Evolutionary conservation across 2,329 filamentous ascomycete species (phyloP).

Genomic region (Pseudopithomyces chartarum): DNA sequence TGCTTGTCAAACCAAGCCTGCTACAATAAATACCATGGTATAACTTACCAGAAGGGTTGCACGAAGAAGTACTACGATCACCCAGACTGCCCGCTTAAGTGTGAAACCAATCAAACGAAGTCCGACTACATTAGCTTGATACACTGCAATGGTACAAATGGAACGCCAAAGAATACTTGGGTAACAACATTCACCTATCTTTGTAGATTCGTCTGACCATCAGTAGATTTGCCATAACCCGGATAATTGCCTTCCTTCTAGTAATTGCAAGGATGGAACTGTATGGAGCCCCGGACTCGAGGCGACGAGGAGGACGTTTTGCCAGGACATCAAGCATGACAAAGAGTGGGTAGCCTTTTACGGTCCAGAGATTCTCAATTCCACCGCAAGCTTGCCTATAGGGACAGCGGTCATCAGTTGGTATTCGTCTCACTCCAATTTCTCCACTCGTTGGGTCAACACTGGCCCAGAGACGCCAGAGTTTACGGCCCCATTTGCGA

Average conservation of each 20-base stretch:
- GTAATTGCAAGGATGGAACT: background rate
- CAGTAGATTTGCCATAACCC: constrained; percentile 23
- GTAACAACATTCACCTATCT: constrained; percentile 2
- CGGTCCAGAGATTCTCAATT: background rate
- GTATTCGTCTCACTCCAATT: constrained; percentile 3
- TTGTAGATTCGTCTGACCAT: background rate
- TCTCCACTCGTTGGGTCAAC: background rate
- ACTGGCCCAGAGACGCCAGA: background rate
- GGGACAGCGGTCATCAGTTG: constrained; percentile 5
- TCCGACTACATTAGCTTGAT: constrained; percentile 21
- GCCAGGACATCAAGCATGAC: constrained; percentile 11
- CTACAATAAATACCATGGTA: constrained; percentile 12
- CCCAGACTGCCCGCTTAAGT: constrained; percentile 23
- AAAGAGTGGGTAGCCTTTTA: constrained; percentile 11
- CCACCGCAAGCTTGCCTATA: constrained; percentile 11
- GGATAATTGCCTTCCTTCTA: constrained; percentile 17
- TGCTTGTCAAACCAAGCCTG: constrained; percentile 23
- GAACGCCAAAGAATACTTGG: constrained; percentile 17
- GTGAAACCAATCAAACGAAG: constrained; percentile 15
- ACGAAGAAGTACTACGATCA: constrained; percentile 19
- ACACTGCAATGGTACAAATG: constrained; percentile 18
- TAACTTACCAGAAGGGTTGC: constrained; percentile 29
- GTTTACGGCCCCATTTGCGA: background rate
- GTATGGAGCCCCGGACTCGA: constrained; percentile 16
- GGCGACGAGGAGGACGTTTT: constrained; percentile 2